Percentiles rank a stretch among this genome's conserved stretches.
Evolutionary conservation across 345 rosid species (phyloP).

Genomic region (Conringia planisiliqua): DNA sequence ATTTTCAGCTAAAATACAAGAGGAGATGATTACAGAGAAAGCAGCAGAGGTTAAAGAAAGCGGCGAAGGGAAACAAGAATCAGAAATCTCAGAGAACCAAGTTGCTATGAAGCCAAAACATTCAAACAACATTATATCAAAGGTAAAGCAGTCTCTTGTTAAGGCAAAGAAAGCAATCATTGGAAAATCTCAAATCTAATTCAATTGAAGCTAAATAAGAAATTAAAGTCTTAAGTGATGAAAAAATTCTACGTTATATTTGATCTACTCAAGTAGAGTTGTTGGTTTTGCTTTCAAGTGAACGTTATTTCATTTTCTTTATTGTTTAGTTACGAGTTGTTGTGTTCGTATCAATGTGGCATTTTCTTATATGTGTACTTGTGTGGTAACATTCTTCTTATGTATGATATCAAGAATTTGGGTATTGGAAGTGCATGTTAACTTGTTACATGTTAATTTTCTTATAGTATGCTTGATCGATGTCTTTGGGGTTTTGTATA

Average conservation of each 20-base stretch:
- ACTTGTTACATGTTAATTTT: background rate
- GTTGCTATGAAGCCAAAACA: too few species aligned
- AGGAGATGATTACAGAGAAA: background rate
- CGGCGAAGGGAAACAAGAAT: too few species aligned
- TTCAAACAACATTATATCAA: too few species aligned
- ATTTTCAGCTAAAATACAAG: background rate
- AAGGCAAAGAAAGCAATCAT: too few species aligned
- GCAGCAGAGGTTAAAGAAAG: background rate
- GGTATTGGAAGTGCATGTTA: background rate
- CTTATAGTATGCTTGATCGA: background rate
- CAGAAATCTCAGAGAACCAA: too few species aligned
- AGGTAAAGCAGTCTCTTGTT: too few species aligned
- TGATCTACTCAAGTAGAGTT: background rate
- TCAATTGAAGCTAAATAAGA: background rate
- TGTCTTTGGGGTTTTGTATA: background rate
- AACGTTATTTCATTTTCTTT: background rate
- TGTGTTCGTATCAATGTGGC: background rate
- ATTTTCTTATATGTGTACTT: background rate
- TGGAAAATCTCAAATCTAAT: too few species aligned
- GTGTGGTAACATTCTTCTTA: background rate
- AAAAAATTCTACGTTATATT: background rate
- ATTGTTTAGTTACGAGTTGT: background rate
- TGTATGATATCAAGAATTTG: background rate
- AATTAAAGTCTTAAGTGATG: conserved; percentile 36
- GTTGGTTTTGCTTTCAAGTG: background rate